Conservation (phyloP, 23 red algal species). For the Cyanidiococcus yangmingshanensis region DNA sequence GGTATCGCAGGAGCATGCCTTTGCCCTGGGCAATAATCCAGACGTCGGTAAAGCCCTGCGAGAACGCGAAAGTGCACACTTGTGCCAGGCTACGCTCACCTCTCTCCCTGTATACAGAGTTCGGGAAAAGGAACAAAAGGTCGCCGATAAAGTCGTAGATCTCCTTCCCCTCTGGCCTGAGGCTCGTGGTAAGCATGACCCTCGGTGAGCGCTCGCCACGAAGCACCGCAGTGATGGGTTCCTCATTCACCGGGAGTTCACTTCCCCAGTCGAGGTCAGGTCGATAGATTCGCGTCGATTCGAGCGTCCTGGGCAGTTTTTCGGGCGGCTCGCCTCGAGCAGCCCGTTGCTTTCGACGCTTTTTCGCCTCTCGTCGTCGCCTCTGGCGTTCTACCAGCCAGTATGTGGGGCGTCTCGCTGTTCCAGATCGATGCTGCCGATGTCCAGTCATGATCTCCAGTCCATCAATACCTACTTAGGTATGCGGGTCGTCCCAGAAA, state of each 20-base stretch:
- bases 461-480: no score
- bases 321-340: background rate
- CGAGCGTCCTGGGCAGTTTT: background rate
- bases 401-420: no score
- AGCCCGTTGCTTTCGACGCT: background rate
- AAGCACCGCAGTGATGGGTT: slow-evolving; percentile 64
- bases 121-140: slow-evolving; percentile 40
- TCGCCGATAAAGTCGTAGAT: slow-evolving; percentile 58
- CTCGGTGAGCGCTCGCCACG: slow-evolving; percentile 32
- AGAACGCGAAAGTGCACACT: slow-evolving; percentile 17
- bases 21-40: slow-evolving; percentile 46
- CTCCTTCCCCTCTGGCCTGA: slow-evolving; percentile 15
- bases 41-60: slow-evolving; percentile 44
- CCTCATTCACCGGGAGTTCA: background rate
- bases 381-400: slow-evolving; percentile 1
- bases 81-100: slow-evolving; percentile 21
- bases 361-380: background rate
- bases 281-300: background rate
- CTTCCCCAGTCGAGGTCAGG: background rate
- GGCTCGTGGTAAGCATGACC: slow-evolving; percentile 60
- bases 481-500: no score
- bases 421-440: no score
- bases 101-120: slow-evolving; percentile 58
- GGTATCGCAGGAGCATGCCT: slow-evolving; percentile 16
- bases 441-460: no score